Base-by-base conservation (phyloP, 306 rosid genomes). In the Citrullus mucosospermus region DNA sequence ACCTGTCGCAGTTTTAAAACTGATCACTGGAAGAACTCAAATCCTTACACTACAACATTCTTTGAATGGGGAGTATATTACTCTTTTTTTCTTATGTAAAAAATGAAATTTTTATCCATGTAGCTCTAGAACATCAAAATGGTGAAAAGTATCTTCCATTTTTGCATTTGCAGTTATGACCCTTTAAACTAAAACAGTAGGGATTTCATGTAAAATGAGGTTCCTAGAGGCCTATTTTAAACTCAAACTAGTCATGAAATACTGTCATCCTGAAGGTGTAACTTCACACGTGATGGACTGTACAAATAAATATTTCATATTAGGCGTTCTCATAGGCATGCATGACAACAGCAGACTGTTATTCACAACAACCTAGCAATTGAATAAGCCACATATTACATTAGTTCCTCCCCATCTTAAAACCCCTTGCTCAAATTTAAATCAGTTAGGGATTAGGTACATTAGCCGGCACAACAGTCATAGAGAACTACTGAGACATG, bases 1-100 rank as follows among this genome's bases (percentile, higher is more conserved):
- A 89, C 90, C 89, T 88, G 93, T 90, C 82, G 99, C 92, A 91
- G 80, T 81, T 95, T 95, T 86, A 84, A 78, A 86, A 81, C 96
- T 86, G 85, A 86, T 88, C 85, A 95, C 75, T 12, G 59, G 77
- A 71, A 71, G 10, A 73, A 51, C 78, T 73, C 60, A 73, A 73
- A 73, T 51, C 55, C 77, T 67, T 22, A 25, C 22, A 38, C 68
- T 56, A 76, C 3, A 44, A 34, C 28, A 62, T 67, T 65, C 61
- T 68, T 57, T 51, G 80, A 79, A 79, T 41, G 68, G 61, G 50
- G 28, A 25, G 30, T 30, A 79, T 38, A 38, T 53, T 51, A 34
- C 8, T 57, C 6, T 41, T 0, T 65, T 66, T 34, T 63, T 41
- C 53, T 41, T 50, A 28, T 71, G 59, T 28, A 46, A 16, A 72